Evolutionary conservation across 768 basidiomycete species (phyloP).

Genomic region (Rhizopogon roseolus): DNA sequence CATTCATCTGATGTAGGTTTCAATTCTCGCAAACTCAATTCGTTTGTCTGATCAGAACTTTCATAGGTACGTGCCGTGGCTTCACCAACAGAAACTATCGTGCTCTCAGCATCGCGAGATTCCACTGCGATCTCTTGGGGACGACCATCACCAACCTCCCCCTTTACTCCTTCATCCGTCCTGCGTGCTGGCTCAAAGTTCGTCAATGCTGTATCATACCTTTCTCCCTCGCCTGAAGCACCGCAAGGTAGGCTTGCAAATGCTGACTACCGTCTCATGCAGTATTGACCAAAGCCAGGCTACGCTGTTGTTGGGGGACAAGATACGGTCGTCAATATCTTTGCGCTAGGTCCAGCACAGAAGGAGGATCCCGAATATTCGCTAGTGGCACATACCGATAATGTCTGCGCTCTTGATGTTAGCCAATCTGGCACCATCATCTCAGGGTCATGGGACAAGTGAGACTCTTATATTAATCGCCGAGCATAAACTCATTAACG

Average conservation of each 20-base stretch:
- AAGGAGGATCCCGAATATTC: conserved; percentile 75
- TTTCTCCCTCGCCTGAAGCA: conserved; percentile 62
- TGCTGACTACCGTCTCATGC: not conserved
- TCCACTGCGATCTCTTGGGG: conserved; percentile 86
- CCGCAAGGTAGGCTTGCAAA: conserved; percentile 53
- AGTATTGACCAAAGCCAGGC: conserved; percentile 40
- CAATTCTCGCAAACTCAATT: not conserved
- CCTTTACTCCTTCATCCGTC: conserved; percentile 51
- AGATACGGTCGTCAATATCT: conserved; percentile 85
- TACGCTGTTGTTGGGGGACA: conserved; percentile 86
- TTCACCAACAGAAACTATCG: conserved; percentile 68
- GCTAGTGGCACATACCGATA: conserved; percentile 84
- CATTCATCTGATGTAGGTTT: conserved; percentile 73
- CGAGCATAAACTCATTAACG: not conserved
- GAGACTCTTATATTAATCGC: conserved; percentile 17
- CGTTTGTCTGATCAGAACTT: conserved; percentile 17
- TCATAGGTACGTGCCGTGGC: conserved; percentile 77
- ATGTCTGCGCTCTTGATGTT: conserved; percentile 82
- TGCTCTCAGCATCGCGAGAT: conserved; percentile 92
- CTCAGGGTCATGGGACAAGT: conserved; percentile 98
- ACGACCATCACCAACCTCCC: conserved; percentile 38
- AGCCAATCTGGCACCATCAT: conserved; percentile 70
- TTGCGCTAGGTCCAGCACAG: conserved; percentile 48
- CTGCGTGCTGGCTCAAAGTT: conserved; percentile 66
- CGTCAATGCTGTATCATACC: conserved; percentile 78